Percentiles rank a stretch among this genome's conserved stretches.
phyloP scores from a whole-genome alignment of 148 eudicot genomes.

The Spergularia marina region DNA sequence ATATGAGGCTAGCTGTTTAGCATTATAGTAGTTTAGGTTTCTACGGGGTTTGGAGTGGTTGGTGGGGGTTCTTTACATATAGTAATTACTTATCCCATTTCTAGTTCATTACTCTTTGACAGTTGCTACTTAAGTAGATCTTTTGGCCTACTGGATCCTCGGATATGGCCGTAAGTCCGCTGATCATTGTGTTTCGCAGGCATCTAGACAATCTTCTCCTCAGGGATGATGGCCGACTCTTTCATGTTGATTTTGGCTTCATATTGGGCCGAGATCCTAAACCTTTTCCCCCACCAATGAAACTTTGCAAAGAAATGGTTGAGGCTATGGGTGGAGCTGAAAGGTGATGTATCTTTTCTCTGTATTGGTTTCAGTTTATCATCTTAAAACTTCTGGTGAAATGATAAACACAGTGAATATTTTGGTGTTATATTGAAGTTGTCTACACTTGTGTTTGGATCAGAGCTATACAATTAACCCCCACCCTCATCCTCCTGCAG shows the following conservation, averaged over 20 bases:
- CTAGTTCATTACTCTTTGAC: not conserved
- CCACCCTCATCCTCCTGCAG: constrained; percentile 37
- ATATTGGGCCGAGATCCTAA: constrained; percentile 96
- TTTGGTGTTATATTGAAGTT: not conserved
- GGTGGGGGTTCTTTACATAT: not conserved
- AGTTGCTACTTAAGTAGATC: not conserved
- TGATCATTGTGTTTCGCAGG: constrained; percentile 45
- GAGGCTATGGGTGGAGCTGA: constrained; percentile 99
- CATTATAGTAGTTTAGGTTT: not conserved
- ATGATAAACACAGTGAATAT: not conserved
- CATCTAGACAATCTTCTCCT: constrained; percentile 96
- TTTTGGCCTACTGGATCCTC: not conserved
- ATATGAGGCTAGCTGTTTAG: not conserved
- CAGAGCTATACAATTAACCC: not conserved
- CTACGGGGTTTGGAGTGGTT: not conserved
- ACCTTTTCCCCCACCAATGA: constrained; percentile 99
- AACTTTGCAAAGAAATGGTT: constrained; percentile 99
- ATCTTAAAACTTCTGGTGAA: not conserved
- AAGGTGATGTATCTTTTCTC: constrained; percentile 44
- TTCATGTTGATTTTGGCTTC: constrained; percentile 97
- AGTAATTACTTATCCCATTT: not conserved
- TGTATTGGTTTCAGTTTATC: constrained; percentile 1
- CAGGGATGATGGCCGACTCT: constrained; percentile 87
- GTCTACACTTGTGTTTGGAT: not conserved
- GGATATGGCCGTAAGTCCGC: not conserved